Base-by-base conservation (phyloP, 495 filamentous ascomycete genomes). In the Evernia prunastri region DNA sequence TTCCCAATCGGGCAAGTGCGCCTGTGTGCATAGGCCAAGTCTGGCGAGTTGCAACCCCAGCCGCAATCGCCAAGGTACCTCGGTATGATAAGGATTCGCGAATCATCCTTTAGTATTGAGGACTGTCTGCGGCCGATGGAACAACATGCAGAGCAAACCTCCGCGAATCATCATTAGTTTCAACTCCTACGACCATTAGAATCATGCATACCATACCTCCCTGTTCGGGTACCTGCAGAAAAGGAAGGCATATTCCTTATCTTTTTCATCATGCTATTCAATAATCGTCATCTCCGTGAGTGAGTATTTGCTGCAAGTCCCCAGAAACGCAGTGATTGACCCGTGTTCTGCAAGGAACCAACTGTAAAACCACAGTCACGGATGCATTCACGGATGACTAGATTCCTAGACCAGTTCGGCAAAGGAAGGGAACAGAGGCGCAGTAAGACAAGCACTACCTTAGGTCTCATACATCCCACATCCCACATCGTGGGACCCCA, bases 161-260 rank as follows among this genome's bases (percentile, higher is more conserved):
- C 29, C 17, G n/a, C n/a, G n/a, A n/a, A n/a, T n/a, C n/a, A n/a
- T n/a, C n/a, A n/a, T n/a, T n/a, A n/a, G n/a, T n/a, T n/a, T n/a
- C n/a, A n/a, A n/a, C n/a, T n/a, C n/a, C n/a, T n/a, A n/a, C n/a
- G n/a, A n/a, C n/a, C n/a, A n/a, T n/a, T n/a, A 37, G 36, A 37
- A 37, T 37, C 36, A 37, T 37, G 36, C 36, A n/a, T n/a, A n/a
- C n/a, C n/a, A 29, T 51, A 51, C 51, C 15, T n/a, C 29, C 17
- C 15, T 1, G 1, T 54, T 54, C 51, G 51, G 51, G 51, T 54
- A 54, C 51, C 51, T 54, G 51, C 51, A 54, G 51, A 33, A 54
- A 17, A 29, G 18, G 51, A 15, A 33, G 51, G 51, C 29, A 13
- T 13, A 13, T 27, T 49, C n/a, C n/a, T 25, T 27, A 23, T 51